Evolutionary conservation across 805 yeast genomes (phyloP).

Genomic region (Candida insectorum): DNA sequence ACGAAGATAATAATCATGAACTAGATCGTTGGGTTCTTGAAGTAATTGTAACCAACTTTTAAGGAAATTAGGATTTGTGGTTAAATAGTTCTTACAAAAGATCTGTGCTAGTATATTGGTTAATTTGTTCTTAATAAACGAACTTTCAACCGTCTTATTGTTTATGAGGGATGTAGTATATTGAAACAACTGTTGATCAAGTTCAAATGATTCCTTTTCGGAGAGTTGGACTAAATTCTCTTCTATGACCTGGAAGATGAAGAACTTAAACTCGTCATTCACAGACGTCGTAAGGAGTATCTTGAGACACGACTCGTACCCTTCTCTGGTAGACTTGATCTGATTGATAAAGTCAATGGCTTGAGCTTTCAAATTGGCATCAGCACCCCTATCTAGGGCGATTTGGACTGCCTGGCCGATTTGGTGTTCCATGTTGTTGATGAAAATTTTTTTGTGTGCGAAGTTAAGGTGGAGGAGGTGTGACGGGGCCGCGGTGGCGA

Average conservation of each 20-base stretch:
- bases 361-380: slow-evolving; percentile 53
- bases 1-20: slow-evolving; percentile 71
- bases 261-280: slow-evolving; percentile 59
- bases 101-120: slow-evolving; percentile 30
- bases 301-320: slow-evolving; percentile 53
- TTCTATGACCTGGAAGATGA: slow-evolving; percentile 67
- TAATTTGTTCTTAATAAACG: slow-evolving; percentile 35
- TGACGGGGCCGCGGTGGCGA: not conserved
- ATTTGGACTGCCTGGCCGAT: slow-evolving; percentile 85
- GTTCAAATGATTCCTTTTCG: slow-evolving; percentile 41
- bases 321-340: slow-evolving; percentile 51
- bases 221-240: slow-evolving; percentile 45
- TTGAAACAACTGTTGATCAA: slow-evolving; percentile 48
- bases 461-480: not conserved
- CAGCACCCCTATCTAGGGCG: slow-evolving; percentile 70
- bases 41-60: slow-evolving; percentile 24
- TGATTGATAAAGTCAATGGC: slow-evolving; percentile 53
- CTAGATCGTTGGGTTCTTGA: slow-evolving; percentile 25
- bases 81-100: slow-evolving; percentile 34
- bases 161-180: slow-evolving; percentile 16
- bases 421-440: slow-evolving; percentile 45
- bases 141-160: slow-evolving; percentile 23
- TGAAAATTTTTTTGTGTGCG: slow-evolving; percentile 5
- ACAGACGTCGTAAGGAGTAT: slow-evolving; percentile 35
- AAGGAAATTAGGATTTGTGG: slow-evolving; percentile 29